These are phyloP conservation scores for Pancytospora epiphaga DNA, from an alignment of 371 early-diverging fungal species.

Conservation along the genomic window DNA sequence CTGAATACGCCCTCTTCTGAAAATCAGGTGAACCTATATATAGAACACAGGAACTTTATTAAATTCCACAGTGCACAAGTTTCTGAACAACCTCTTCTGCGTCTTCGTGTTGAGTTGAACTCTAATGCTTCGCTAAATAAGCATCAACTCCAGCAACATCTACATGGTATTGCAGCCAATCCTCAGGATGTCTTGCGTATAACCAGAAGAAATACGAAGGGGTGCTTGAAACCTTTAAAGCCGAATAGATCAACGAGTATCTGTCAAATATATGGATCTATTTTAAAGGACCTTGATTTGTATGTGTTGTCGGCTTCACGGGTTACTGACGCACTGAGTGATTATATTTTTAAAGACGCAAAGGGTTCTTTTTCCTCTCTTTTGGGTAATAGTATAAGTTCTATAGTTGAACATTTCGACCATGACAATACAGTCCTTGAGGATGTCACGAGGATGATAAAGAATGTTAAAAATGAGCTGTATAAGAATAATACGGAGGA, in stretches of 20 bases:
- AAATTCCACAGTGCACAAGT: conserved; percentile 67
- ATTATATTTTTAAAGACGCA: conserved; percentile 33
- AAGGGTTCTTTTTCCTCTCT: conserved; percentile 20
- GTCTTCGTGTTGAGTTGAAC: conserved; percentile 67
- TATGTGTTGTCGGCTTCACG: conserved; percentile 1
- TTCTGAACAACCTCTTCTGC: conserved; percentile 67
- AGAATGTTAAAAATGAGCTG: too few relatives aligned
- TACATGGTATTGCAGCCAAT: conserved; percentile 77
- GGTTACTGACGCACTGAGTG: conserved; percentile 31
- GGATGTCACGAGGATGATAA: conserved; percentile 21
- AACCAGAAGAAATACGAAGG: conserved; percentile 60
- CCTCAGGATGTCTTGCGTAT: conserved; percentile 77
- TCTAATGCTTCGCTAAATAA: conserved; percentile 71
- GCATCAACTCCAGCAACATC: conserved; percentile 70
- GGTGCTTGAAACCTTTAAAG: conserved; percentile 5
- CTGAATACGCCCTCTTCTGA: not conserved
- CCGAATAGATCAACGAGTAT: conserved; percentile 17
- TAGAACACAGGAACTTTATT: conserved; percentile 1
- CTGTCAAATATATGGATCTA: not conserved
- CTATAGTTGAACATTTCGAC: conserved; percentile 4
- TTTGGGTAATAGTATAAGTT: conserved; percentile 8
- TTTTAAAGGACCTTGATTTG: conserved; percentile 18
- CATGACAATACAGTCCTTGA: conserved; percentile 12
- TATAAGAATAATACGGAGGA: too few relatives aligned
- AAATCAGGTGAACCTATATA: not conserved